These are phyloP conservation scores for Myxozyma mucilagina DNA, from an alignment of 805 yeast species.

Conservation along the genomic window DNA sequence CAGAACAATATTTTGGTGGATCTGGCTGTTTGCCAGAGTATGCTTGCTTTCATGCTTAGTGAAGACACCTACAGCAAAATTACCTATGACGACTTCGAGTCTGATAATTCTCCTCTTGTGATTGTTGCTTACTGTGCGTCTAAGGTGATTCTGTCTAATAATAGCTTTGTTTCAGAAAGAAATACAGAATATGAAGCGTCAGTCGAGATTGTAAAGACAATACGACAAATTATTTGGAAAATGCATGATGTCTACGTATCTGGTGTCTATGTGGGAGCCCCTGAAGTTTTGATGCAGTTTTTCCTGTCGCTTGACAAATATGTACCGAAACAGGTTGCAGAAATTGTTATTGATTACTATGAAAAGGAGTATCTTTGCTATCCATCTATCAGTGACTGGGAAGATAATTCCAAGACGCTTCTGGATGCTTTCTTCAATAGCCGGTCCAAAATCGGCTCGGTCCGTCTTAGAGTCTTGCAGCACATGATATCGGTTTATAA, in stretches of 20 bases:
- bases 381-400: conserved; percentile 55
- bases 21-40: conserved; percentile 45
- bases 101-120: conserved; percentile 45
- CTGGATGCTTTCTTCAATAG: conserved; percentile 49
- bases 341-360: conserved; percentile 51
- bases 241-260: conserved; percentile 41
- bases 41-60: conserved; percentile 46
- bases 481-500: conserved; percentile 45
- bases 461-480: conserved; percentile 34
- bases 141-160: neutral
- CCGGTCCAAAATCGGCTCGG: conserved; percentile 29
- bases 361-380: conserved; percentile 54
- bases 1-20: conserved; percentile 46
- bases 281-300: conserved; percentile 46
- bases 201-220: conserved; percentile 31
- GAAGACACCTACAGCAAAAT: conserved; percentile 36
- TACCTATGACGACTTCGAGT: conserved; percentile 39
- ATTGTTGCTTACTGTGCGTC: conserved; percentile 31
- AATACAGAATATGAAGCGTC: neutral
- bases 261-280: conserved; percentile 46
- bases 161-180: neutral
- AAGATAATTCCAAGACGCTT: conserved; percentile 47
- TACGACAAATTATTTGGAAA: conserved; percentile 36
- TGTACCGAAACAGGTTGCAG: conserved; percentile 45
- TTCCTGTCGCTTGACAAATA: conserved; percentile 44